Percentiles rank a stretch among this genome's conserved stretches.
Conservation (phyloP, 306 rosid genomes). For the Malus asiatica region DNA sequence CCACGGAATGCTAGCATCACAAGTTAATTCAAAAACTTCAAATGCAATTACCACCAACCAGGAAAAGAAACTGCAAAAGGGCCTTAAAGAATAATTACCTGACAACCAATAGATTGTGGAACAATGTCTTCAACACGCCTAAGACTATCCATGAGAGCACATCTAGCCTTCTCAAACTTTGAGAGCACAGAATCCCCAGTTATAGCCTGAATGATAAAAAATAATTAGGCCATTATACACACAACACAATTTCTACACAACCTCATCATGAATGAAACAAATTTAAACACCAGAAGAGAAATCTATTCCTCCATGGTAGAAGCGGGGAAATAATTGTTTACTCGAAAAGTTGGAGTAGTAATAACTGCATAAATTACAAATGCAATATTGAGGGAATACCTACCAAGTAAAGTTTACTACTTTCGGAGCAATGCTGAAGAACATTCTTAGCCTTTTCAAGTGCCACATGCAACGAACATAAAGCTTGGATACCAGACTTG, state of each 20-base stretch:
- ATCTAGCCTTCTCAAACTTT: slow-evolving; percentile 84
- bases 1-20: background rate
- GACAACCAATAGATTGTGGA: slow-evolving; percentile 83
- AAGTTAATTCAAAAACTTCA: background rate
- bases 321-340: background rate
- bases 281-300: background rate
- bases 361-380: background rate
- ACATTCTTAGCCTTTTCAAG: slow-evolving; percentile 83
- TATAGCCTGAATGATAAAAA: slow-evolving; percentile 60
- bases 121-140: slow-evolving; percentile 85
- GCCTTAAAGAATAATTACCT: slow-evolving; percentile 42
- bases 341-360: background rate
- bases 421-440: slow-evolving; percentile 86
- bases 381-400: slow-evolving; percentile 12
- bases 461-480: slow-evolving; percentile 89
- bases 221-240: background rate
- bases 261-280: background rate
- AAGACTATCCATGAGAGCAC: slow-evolving; percentile 82
- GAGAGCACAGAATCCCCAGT: slow-evolving; percentile 88
- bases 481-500: slow-evolving; percentile 88
- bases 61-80: background rate
- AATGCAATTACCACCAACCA: background rate
- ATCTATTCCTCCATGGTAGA: background rate
- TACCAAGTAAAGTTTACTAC: slow-evolving; percentile 96
- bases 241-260: background rate